These are phyloP conservation scores for Amaranthus cruentus DNA, from an alignment of 148 eudicot species.

Conservation along the genomic window DNA sequence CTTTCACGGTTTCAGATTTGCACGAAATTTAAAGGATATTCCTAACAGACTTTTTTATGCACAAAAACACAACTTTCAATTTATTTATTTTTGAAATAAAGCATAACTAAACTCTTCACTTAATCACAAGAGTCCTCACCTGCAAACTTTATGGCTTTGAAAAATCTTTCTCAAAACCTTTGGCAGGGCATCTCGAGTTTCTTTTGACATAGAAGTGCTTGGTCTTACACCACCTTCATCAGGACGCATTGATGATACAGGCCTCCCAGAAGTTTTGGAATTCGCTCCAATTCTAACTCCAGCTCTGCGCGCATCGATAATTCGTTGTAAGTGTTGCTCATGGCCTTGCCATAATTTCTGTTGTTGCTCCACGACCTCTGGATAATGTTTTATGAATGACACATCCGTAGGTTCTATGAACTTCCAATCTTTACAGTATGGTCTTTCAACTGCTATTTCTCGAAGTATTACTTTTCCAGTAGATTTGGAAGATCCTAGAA, in stretches of 20 bases:
- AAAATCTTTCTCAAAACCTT: slow-evolving; percentile 63
- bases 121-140: slow-evolving; percentile 33
- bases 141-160: slow-evolving; percentile 65
- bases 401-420: slow-evolving; percentile 59
- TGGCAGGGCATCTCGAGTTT: slow-evolving; percentile 59
- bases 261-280: slow-evolving; percentile 23
- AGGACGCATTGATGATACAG: slow-evolving; percentile 29
- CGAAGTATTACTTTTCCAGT: slow-evolving; percentile 31
- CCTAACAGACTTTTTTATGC: neutral
- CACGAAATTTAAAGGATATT: neutral
- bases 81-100: neutral
- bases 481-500: slow-evolving; percentile 24
- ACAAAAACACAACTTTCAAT: neutral
- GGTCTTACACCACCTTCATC: slow-evolving; percentile 29
- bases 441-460: slow-evolving; percentile 57
- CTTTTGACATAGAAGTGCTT: slow-evolving; percentile 44
- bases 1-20: neutral
- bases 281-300: slow-evolving; percentile 12
- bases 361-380: slow-evolving; percentile 46
- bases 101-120: neutral
- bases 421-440: slow-evolving; percentile 60
- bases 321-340: slow-evolving; percentile 25
- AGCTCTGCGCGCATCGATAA: slow-evolving; percentile 6
- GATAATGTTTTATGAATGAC: slow-evolving; percentile 46
- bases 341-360: slow-evolving; percentile 36